A percentile compares a stretch with the other conserved stretches of the same genome.
Evolutionary conservation across 1,284 basidiomycete species (phyloP).

Genomic region (Heterobasidion parviporum): DNA sequence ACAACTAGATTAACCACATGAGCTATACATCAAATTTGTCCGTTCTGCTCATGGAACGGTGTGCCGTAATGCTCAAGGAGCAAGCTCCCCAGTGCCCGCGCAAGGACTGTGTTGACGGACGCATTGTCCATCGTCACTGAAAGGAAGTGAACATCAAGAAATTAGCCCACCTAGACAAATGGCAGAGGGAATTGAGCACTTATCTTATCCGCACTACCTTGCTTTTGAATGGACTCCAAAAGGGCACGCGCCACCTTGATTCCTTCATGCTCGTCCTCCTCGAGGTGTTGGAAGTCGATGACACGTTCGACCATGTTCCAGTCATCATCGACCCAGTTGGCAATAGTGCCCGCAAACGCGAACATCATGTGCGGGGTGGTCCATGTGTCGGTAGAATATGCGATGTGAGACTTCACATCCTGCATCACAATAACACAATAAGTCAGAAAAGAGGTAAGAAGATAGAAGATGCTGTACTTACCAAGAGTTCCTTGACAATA

Average conservation of each 20-base stretch:
- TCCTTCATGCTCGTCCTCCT: conserved; percentile 13
- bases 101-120: conserved; percentile 10
- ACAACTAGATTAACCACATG: conserved; percentile 31
- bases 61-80: conserved; percentile 10
- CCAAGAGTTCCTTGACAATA: conserved; percentile 19
- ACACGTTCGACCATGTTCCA: conserved; percentile 13
- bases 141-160: neutral
- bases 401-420: conserved; percentile 14
- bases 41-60: neutral
- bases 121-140: conserved; percentile 19
- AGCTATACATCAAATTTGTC: conserved; percentile 13
- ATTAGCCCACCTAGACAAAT: neutral
- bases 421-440: neutral
- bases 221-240: conserved; percentile 3
- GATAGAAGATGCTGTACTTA: conserved; percentile 5
- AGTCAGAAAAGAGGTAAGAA: neutral
- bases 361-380: conserved; percentile 14
- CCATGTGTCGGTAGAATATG: conserved; percentile 14
- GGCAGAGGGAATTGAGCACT: neutral
- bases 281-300: conserved; percentile 11
- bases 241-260: conserved; percentile 10
- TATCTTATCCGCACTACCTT: conserved; percentile 11
- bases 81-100: neutral
- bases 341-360: conserved; percentile 12
- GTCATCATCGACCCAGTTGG: conserved; percentile 12